Percentiles rank a stretch among this genome's conserved stretches.
Evolutionary conservation across 148 eudicot genomes (phyloP).

Genomic region (Camellia lanceoleosa): DNA sequence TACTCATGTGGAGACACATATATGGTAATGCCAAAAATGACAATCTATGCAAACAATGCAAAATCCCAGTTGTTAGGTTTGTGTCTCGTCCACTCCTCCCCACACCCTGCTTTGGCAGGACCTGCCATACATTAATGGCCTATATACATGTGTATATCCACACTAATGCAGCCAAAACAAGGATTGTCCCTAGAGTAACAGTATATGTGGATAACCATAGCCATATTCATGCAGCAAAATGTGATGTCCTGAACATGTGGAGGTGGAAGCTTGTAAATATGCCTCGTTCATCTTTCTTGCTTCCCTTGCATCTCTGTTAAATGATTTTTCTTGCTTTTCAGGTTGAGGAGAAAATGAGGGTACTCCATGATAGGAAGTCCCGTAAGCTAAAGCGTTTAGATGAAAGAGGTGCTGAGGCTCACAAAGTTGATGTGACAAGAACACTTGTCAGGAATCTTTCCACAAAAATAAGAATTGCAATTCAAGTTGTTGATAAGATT

Average conservation of each 20-base stretch:
- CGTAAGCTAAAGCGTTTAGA: slow-evolving; percentile 54
- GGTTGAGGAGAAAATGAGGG: slow-evolving; percentile 95
- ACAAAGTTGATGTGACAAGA: slow-evolving; percentile 66
- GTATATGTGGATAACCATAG: neutral
- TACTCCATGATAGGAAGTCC: slow-evolving; percentile 68
- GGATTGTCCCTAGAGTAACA: neutral
- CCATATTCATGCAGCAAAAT: neutral
- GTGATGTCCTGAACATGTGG: neutral
- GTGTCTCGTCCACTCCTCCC: neutral
- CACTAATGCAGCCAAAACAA: neutral
- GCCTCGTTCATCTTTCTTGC: neutral
- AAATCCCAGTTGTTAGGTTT: neutral
- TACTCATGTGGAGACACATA: neutral
- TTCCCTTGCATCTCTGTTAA: neutral
- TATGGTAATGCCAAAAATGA: neutral
- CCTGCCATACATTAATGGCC: neutral
- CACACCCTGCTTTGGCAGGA: neutral
- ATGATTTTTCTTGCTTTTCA: slow-evolving; percentile 24
- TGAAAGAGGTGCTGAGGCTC: slow-evolving; percentile 84
- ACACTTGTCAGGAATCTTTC: slow-evolving; percentile 64
- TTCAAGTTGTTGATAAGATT: slow-evolving; percentile 84
- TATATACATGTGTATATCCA: neutral
- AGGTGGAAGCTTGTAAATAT: neutral
- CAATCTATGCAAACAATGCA: neutral
- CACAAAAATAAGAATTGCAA: slow-evolving; percentile 87